Evolutionary conservation across 148 eudicot species (phyloP), one percentile per base, ranked within the genome.

Genomic region (Rhododendron molle): DNA sequence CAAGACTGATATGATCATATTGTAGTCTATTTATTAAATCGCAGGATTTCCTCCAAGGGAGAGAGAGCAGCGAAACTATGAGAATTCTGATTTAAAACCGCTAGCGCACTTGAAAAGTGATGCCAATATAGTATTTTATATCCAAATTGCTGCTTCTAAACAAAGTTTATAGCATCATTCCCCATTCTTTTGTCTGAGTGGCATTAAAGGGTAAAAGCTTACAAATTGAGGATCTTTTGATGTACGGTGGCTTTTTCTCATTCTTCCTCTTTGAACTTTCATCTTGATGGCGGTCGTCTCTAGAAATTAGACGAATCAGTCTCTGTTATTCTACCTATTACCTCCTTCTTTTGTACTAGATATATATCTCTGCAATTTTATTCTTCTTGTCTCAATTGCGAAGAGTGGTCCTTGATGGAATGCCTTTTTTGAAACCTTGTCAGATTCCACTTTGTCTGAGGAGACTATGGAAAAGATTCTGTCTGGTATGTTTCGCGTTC

Each of bases 391-490:
- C 81, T n/a, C 36, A 40, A 14, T 56, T 84, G 34, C 21, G 80
- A 6, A 47, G 43, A 43, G 78, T 9, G 43, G 50, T 83, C 34
- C 58, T 67, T 65, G 32, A 10, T 72, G 30, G 26, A 40, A 2
- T 83, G 26, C 56, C 49, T 49, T 87, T 21, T 52, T 56, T 87
- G 76, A 84, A 50, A 74, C 47, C 83, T 78, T 81, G 80, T 32
- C 93, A 88, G 95, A 89, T 86, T 87, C 93, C 88, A 85, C 86
- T 80, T 91, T 97, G 84, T 93, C 98, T 5, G 95, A 95, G 91
- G 95, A 94, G 83, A 93, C 94, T 52, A 86, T 97, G 87, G 93
- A 94, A 67, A 97, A 95, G 87, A 90, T 92, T 88, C 82, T 97
- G 49, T 92, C 96, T 80, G 98, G 99, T 94, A 90, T 83, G 88